These are phyloP conservation scores for Penicillium pancosmium DNA, from an alignment of 495 filamentous ascomycete species.

Conservation along the genomic window DNA sequence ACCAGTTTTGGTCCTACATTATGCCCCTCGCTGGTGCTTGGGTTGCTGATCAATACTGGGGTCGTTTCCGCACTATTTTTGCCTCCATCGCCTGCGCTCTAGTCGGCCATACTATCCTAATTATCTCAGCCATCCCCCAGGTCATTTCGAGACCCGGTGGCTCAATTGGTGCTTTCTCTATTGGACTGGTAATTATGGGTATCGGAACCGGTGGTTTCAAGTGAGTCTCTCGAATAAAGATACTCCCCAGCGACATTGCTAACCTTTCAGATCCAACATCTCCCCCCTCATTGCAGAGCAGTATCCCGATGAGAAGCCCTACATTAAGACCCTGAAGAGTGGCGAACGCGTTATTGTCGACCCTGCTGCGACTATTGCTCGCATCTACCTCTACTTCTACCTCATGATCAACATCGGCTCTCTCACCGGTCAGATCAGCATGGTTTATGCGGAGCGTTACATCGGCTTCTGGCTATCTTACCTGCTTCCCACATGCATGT, in stretches of 20 bases:
- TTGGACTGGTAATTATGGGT: constrained; percentile 63
- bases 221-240: constrained; percentile 33
- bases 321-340: constrained; percentile 46
- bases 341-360: constrained; percentile 73
- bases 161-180: constrained; percentile 57
- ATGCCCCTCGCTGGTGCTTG: constrained; percentile 71
- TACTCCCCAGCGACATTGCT: not conserved
- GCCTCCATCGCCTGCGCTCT: constrained; percentile 57
- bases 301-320: constrained; percentile 47
- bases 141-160: constrained; percentile 27
- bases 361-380: constrained; percentile 58
- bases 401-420: constrained; percentile 61
- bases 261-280: constrained; percentile 58
- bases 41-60: constrained; percentile 63
- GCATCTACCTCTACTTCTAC: constrained; percentile 49
- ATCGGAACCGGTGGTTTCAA: constrained; percentile 61
- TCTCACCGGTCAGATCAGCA: constrained; percentile 35
- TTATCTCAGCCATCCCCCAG: constrained; percentile 60
- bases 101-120: constrained; percentile 64
- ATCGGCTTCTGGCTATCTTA: constrained; percentile 80
- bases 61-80: constrained; percentile 60
- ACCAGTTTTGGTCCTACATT: constrained; percentile 73
- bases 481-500: constrained; percentile 65
- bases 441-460: constrained; percentile 54
- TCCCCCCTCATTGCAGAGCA: constrained; percentile 55